Evolutionary conservation across 1,139 yeast genomes (phyloP).

Genomic region (Scheffersomyces insectosa): DNA sequence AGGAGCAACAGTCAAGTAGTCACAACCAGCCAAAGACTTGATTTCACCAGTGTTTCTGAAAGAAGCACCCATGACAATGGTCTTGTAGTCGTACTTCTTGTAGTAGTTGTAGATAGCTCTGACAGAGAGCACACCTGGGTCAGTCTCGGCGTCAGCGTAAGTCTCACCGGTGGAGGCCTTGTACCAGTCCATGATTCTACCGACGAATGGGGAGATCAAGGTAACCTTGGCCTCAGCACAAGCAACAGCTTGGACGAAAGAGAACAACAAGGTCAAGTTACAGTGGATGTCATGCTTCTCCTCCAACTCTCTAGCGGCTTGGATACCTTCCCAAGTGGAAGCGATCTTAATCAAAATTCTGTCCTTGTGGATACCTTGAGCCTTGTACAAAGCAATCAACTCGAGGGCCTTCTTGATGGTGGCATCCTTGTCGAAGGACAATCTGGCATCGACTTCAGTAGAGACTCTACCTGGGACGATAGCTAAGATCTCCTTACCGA

Average conservation of each 20-base stretch:
- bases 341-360: slow-evolving; percentile 95
- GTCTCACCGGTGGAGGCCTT: slow-evolving; percentile 91
- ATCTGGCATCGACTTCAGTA: slow-evolving; percentile 98
- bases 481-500: slow-evolving; percentile 88
- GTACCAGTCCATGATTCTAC: slow-evolving; percentile 99
- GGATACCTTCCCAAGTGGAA: slow-evolving; percentile 99
- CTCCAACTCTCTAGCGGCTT: slow-evolving; percentile 96
- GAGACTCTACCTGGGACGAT: slow-evolving; percentile 99
- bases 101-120: slow-evolving; percentile 91
- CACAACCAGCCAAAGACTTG: slow-evolving; percentile 96
- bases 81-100: slow-evolving; percentile 94
- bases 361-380: slow-evolving; percentile 81
- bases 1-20: slow-evolving; percentile 95
- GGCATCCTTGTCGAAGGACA: slow-evolving; percentile 91
- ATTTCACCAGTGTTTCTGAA: slow-evolving; percentile 98
- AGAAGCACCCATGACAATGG: slow-evolving; percentile 99
- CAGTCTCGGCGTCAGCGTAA: slow-evolving; percentile 70
- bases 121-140: slow-evolving; percentile 96
- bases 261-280: slow-evolving; percentile 93
- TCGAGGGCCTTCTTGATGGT: slow-evolving; percentile 90
- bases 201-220: slow-evolving; percentile 97
- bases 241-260: slow-evolving; percentile 97
- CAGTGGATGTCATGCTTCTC: slow-evolving; percentile 87
- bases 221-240: slow-evolving; percentile 98
- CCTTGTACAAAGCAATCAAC: slow-evolving; percentile 81